Evolutionary conservation across 352 stramenopile species (phyloP).

Genomic region (Pythium insidiosum): DNA sequence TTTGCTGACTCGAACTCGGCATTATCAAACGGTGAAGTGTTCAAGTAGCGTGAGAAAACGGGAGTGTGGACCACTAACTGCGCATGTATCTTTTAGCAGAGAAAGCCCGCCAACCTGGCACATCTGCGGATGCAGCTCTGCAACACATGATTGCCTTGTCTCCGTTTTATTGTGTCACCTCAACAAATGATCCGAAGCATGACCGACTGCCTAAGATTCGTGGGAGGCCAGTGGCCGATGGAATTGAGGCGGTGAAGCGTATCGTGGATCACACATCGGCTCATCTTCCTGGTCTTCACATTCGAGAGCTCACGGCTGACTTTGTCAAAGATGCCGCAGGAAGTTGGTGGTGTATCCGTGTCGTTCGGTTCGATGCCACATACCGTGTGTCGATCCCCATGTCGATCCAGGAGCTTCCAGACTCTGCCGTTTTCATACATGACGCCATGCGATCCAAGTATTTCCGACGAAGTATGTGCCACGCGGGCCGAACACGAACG

Average conservation of each 20-base stretch:
- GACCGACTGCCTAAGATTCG: conserved; percentile 42
- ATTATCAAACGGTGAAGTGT: too few relatives aligned
- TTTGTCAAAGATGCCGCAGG: conserved; percentile 61
- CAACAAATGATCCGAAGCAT: conserved; percentile 17
- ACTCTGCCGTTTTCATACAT: conserved; percentile 20
- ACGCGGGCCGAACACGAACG: background rate
- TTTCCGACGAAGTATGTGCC: conserved; percentile 17
- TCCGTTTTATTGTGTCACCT: conserved; percentile 14
- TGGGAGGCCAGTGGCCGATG: conserved; percentile 42
- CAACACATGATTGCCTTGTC: conserved; percentile 14
- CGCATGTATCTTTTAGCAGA: background rate
- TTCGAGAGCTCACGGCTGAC: conserved; percentile 47
- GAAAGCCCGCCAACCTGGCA: conserved; percentile 6
- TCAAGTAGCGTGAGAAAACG: too few relatives aligned
- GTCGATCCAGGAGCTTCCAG: conserved; percentile 12
- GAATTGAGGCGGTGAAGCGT: conserved; percentile 31
- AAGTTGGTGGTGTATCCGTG: conserved; percentile 63
- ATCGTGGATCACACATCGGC: conserved; percentile 57
- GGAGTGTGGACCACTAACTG: too few relatives aligned
- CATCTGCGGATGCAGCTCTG: conserved; percentile 9
- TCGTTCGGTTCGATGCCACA: conserved; percentile 41
- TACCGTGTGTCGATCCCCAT: conserved; percentile 24
- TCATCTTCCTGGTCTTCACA: conserved; percentile 47
- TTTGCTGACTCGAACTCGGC: too few relatives aligned
- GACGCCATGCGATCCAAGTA: conserved; percentile 34